phyloP scores from a whole-genome alignment of 345 rosid genomes.

The Brassica cretica region DNA sequence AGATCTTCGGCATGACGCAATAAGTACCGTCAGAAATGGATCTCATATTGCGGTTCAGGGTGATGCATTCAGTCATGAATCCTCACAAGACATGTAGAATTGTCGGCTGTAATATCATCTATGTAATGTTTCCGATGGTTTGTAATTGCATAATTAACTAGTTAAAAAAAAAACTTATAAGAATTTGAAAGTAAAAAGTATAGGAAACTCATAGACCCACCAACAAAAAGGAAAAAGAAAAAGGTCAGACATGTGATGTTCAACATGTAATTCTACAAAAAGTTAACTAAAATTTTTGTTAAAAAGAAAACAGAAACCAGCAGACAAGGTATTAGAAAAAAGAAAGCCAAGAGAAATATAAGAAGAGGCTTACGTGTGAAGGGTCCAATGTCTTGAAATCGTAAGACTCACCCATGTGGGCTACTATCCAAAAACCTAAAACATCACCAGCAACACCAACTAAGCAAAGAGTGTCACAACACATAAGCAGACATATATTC shows the following conservation, averaged over 20 bases:
- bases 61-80: too few relatives aligned
- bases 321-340: conserved; percentile 1
- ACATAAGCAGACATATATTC: conserved; percentile 42
- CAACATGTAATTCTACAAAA: neutral
- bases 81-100: too few relatives aligned
- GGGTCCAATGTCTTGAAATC: conserved; percentile 36
- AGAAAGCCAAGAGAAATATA: neutral
- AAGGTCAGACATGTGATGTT: neutral
- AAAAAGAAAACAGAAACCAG: conserved; percentile 9
- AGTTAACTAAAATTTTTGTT: neutral
- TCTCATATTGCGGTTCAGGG: too few relatives aligned
- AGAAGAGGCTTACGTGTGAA: conserved; percentile 7
- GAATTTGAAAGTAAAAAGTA: neutral
- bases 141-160: too few relatives aligned
- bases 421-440: conserved; percentile 34
- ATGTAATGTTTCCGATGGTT: too few relatives aligned
- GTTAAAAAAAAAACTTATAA: neutral
- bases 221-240: neutral
- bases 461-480: conserved; percentile 30
- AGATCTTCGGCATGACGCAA: too few relatives aligned
- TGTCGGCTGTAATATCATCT: too few relatives aligned
- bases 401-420: conserved; percentile 35
- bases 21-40: too few relatives aligned
- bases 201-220: neutral
- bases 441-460: conserved; percentile 35